These are phyloP conservation scores for Schwanniomyces polymorphus DNA, from an alignment of 805 yeast genomes.

Conservation along the genomic window DNA sequence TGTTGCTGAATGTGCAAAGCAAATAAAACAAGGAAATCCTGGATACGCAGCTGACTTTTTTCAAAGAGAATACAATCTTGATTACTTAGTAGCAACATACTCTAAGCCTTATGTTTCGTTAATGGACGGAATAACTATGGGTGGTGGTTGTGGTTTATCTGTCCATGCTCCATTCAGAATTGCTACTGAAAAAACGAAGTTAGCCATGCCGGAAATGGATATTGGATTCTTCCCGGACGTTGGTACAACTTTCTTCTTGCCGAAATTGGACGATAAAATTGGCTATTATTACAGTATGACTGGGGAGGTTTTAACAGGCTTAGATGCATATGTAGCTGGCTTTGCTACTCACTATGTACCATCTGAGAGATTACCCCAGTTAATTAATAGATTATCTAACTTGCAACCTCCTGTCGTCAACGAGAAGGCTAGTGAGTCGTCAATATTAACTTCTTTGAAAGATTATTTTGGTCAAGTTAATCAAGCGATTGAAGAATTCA, in stretches of 20 bases:
- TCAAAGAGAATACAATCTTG: conserved; percentile 75
- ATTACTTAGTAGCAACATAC: conserved; percentile 78
- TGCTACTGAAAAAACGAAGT: conserved; percentile 86
- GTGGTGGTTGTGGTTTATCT: conserved; percentile 94
- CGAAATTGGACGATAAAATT: conserved; percentile 75
- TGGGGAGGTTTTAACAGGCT: conserved; percentile 74
- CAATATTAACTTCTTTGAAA: conserved; percentile 20
- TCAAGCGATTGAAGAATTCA: conserved; percentile 75
- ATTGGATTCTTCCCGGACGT: conserved; percentile 97
- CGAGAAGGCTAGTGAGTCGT: conserved; percentile 22
- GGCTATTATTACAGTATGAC: conserved; percentile 88
- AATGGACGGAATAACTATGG: conserved; percentile 94
- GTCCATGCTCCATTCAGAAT: conserved; percentile 91
- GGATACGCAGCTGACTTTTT: conserved; percentile 64
- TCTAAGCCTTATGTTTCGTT: conserved; percentile 83
- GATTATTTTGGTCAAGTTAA: conserved; percentile 61
- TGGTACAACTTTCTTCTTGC: conserved; percentile 87
- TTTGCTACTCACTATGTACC: conserved; percentile 89
- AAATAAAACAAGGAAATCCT: conserved; percentile 49
- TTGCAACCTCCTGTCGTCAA: conserved; percentile 46
- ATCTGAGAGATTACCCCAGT: conserved; percentile 57
- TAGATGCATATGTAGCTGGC: conserved; percentile 81
- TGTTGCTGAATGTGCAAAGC: conserved; percentile 74
- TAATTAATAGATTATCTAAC: conserved; percentile 65
- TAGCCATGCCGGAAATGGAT: conserved; percentile 98